Percentiles rank a stretch among this genome's conserved stretches.
phyloP scores from a whole-genome alignment of 2,329 filamentous ascomycete species.

The Monilinia polystroma region DNA sequence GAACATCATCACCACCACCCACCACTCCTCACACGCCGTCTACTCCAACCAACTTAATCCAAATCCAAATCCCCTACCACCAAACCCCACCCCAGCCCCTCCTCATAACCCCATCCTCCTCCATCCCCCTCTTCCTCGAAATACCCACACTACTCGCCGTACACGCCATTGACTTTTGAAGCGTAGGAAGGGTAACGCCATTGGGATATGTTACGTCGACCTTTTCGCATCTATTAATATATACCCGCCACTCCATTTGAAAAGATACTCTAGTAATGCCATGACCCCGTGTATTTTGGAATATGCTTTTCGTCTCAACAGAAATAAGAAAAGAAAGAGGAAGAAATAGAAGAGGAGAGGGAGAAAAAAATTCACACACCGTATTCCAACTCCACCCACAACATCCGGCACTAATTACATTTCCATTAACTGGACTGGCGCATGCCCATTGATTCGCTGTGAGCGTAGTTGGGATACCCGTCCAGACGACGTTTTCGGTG shows the following conservation, averaged over 20 bases:
- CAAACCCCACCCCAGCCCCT: conserved; percentile 24
- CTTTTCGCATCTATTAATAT: neutral
- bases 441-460: conserved; percentile 20
- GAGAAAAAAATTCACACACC: neutral
- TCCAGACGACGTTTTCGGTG: conserved; percentile 1
- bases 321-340: neutral
- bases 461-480: neutral
- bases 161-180: conserved; percentile 16
- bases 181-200: neutral
- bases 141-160: conserved; percentile 8
- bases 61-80: neutral
- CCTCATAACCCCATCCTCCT: neutral
- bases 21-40: neutral
- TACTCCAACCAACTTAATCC: neutral
- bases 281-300: neutral
- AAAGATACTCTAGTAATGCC: neutral
- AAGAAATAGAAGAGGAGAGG: neutral
- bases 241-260: neutral
- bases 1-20: neutral
- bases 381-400: conserved; percentile 10
- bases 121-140: neutral
- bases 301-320: neutral
- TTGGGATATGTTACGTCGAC: neutral
- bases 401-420: neutral
- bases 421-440: neutral